Conservation (phyloP, 306 rosid species). For the Glycine latifolia region DNA sequence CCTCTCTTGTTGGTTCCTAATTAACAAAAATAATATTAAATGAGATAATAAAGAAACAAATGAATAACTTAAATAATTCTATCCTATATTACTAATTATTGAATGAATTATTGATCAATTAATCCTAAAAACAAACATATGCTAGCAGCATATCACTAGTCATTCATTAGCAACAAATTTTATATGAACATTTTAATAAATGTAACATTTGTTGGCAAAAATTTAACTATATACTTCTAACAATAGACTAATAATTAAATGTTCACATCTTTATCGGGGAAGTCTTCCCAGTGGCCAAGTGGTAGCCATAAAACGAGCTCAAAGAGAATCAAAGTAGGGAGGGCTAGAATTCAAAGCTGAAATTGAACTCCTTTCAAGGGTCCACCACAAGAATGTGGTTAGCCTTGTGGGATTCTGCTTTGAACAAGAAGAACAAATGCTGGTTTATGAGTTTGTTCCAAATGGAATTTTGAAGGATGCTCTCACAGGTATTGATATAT, state of each 20-base stretch:
- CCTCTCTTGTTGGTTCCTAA: too few relatives aligned
- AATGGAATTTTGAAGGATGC: conserved; percentile 63
- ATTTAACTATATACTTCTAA: not conserved
- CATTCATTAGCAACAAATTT: not conserved
- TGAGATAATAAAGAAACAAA: too few relatives aligned
- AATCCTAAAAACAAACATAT: too few relatives aligned
- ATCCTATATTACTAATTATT: too few relatives aligned
- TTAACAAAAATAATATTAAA: too few relatives aligned
- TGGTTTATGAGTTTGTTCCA: conserved; percentile 61
- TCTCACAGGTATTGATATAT: conserved; percentile 53
- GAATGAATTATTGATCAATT: too few relatives aligned
- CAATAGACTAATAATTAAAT: not conserved
- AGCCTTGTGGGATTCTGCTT: conserved; percentile 71
- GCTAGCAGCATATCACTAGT: too few relatives aligned
- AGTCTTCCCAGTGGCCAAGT: conserved; percentile 55
- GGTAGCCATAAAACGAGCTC: conserved; percentile 68
- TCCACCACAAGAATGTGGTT: conserved; percentile 74
- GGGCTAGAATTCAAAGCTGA: conserved; percentile 65
- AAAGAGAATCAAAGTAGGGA: conserved; percentile 62
- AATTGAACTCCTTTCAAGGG: conserved; percentile 79
- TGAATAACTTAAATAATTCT: too few relatives aligned
- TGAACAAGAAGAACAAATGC: conserved; percentile 61
- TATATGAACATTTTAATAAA: not conserved
- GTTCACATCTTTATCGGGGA: conserved; percentile 63
- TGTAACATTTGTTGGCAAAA: conserved; percentile 3